A percentile compares a stretch with the other conserved stretches of the same genome.
Conservation (phyloP, 768 basidiomycete species). For the Clavaria fumosa region DNA sequence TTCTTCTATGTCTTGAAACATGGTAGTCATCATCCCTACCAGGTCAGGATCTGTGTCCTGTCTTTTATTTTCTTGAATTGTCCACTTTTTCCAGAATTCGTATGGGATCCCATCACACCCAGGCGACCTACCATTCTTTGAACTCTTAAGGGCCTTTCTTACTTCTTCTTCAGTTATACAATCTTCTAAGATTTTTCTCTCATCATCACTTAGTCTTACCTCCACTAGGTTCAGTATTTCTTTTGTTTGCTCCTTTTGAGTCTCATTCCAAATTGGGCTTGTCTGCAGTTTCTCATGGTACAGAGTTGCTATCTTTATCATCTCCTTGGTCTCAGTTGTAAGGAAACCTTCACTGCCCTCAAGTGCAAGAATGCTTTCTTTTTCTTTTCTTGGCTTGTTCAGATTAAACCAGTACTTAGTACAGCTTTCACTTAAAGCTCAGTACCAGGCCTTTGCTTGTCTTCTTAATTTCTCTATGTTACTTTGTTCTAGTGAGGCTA, state of each 20-base stretch:
- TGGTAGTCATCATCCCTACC: constrained; percentile 6
- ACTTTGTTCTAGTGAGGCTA: constrained; percentile 5
- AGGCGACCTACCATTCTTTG: constrained; percentile 12
- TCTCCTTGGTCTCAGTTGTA: neutral
- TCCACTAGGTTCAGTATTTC: neutral
- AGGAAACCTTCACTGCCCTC: neutral
- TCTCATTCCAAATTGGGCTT: neutral
- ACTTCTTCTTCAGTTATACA: constrained; percentile 10
- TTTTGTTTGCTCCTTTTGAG: neutral
- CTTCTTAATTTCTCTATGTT: neutral
- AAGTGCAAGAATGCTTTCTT: neutral
- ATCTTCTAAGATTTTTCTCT: neutral
- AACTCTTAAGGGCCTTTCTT: constrained; percentile 4
- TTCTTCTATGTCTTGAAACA: constrained; percentile 17
- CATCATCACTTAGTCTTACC: neutral
- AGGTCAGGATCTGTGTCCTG: neutral
- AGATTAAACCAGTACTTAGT: constrained; percentile 6
- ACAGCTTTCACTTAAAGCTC: constrained; percentile 5
- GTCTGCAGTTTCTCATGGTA: constrained; percentile 5
- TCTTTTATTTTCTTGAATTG: neutral
- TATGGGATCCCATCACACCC: constrained; percentile 16
- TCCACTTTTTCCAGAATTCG: constrained; percentile 17
- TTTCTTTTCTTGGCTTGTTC: neutral
- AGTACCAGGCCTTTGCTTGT: constrained; percentile 6
- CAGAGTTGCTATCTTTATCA: neutral